Evolutionary conservation across 1,139 yeast genomes (phyloP).

Genomic region (Blastobotrys persicus): DNA sequence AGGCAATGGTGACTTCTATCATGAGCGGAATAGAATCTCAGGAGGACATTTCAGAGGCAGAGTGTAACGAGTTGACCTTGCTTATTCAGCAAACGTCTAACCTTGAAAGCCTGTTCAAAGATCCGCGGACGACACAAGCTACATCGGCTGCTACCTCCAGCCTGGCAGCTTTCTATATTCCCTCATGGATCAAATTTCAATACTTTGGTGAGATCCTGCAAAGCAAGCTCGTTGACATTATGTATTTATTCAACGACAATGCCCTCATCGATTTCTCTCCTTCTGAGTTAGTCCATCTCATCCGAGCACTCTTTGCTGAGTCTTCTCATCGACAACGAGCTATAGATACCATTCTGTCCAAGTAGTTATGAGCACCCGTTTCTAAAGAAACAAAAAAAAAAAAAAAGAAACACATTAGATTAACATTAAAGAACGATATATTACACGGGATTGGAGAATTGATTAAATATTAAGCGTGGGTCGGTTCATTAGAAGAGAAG

Average conservation of each 20-base stretch:
- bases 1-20: conserved; percentile 29
- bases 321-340: conserved; percentile 62
- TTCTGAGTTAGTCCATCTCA: conserved; percentile 58
- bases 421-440: not conserved
- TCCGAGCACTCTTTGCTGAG: conserved; percentile 66
- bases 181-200: conserved; percentile 42
- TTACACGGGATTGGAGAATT: not conserved
- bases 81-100: conserved; percentile 27
- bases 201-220: conserved; percentile 36
- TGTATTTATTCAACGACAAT: conserved; percentile 69
- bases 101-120: conserved; percentile 29
- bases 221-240: conserved; percentile 58
- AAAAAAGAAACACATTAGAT: too few relatives aligned
- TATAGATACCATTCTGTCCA: conserved; percentile 52
- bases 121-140: conserved; percentile 12
- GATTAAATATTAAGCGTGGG: conserved; percentile 1
- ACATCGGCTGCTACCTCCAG: conserved; percentile 16
- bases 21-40: conserved; percentile 29
- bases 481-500: not conserved
- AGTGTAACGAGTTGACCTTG: conserved; percentile 32
- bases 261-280: conserved; percentile 70
- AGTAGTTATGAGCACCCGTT: not conserved
- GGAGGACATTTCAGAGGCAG: conserved; percentile 37
- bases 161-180: conserved; percentile 35
- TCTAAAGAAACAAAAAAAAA: too few relatives aligned